Conservation (phyloP, 1,284 basidiomycete genomes). For the Sparassis latifolia region DNA sequence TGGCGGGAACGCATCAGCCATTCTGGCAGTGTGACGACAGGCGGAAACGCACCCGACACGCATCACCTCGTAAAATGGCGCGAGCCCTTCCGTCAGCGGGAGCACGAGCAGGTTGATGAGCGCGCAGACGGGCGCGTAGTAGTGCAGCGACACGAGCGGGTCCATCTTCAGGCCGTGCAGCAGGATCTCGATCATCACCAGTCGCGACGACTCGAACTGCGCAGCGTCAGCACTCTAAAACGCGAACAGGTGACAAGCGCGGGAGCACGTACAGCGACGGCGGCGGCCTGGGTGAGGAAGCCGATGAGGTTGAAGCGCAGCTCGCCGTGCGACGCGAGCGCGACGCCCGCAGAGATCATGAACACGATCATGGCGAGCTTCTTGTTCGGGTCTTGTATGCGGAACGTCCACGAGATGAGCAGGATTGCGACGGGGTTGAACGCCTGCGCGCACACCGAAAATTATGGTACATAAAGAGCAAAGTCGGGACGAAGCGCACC, state of each 20-base stretch:
- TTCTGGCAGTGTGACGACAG: not conserved
- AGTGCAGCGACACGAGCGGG: conserved; percentile 92
- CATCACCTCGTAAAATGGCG: conserved; percentile 75
- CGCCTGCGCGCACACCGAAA: conserved; percentile 44
- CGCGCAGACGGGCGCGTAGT: conserved; percentile 95
- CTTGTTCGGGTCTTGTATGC: conserved; percentile 83
- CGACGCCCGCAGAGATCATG: conserved; percentile 90
- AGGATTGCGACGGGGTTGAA: conserved; percentile 97
- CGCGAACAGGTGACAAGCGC: conserved; percentile 4
- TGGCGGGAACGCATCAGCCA: conserved; percentile 2
- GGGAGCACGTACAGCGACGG: conserved; percentile 49
- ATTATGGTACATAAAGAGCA: conserved; percentile 1
- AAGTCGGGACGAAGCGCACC: conserved; percentile 34
- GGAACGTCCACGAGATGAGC: conserved; percentile 88
- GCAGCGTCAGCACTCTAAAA: conserved; percentile 10
- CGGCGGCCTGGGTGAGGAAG: conserved; percentile 79
- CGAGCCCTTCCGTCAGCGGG: conserved; percentile 87
- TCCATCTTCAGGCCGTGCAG: conserved; percentile 97
- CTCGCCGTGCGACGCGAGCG: conserved; percentile 85
- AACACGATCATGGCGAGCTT: conserved; percentile 80
- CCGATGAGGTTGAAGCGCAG: conserved; percentile 81
- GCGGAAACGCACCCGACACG: conserved; percentile 41
- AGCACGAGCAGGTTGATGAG: conserved; percentile 80
- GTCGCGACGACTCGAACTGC: conserved; percentile 82
- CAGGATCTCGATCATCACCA: conserved; percentile 95